Conservation (phyloP, 257 asterid genomes). For the Datura wrightii region DNA sequence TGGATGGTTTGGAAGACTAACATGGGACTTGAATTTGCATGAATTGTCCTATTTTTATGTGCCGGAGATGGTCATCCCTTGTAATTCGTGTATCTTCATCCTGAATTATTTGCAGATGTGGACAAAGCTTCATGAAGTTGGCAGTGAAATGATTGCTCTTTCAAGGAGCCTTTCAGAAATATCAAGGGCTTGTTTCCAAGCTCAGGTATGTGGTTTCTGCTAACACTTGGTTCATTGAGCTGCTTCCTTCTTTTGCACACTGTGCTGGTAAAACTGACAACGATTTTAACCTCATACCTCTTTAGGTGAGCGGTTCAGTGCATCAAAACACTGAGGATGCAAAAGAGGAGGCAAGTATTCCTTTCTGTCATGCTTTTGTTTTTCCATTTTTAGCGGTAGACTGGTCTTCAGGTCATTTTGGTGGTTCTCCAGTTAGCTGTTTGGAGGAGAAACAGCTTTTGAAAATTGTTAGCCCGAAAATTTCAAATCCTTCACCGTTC, state of each 20-base stretch:
- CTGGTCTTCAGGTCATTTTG: slow-evolving; percentile 5
- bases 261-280: slow-evolving; percentile 18
- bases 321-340: not conserved
- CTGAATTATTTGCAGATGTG: slow-evolving; percentile 58
- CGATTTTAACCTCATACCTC: not conserved
- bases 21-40: not conserved
- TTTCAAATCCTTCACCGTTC: not conserved
- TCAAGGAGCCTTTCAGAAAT: slow-evolving; percentile 68
- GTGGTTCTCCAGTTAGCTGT: not conserved
- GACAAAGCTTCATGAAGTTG: slow-evolving; percentile 68
- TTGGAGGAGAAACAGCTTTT: slow-evolving; percentile 10
- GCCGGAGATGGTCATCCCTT: not conserved
- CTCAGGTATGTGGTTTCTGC: slow-evolving; percentile 61
- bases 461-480: not conserved
- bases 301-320: not conserved
- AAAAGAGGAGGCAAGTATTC: slow-evolving; percentile 29
- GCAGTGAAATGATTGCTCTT: slow-evolving; percentile 62
- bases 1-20: not conserved
- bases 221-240: slow-evolving; percentile 31
- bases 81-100: slow-evolving; percentile 24
- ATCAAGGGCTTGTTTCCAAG: slow-evolving; percentile 56
- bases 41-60: not conserved
- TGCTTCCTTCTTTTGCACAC: slow-evolving; percentile 20
- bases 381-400: not conserved
- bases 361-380: not conserved